Percentiles rank a stretch among this genome's conserved stretches.
Conservation (phyloP, 345 rosid species). For the Acer negundo region DNA sequence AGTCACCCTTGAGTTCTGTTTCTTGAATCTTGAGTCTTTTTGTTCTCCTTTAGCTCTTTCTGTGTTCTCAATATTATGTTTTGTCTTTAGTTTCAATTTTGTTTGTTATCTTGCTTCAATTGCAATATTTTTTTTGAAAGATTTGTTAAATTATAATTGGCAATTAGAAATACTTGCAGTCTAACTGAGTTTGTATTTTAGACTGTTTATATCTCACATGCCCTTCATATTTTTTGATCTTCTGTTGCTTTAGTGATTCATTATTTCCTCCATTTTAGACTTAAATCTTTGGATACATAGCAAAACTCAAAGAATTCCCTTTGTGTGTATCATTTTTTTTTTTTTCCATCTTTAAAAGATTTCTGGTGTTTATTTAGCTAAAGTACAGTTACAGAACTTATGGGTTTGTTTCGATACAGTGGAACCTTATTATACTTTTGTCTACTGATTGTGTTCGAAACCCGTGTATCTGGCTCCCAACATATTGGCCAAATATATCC, state of each 20-base stretch:
- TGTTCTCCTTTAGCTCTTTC: not conserved
- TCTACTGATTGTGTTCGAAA: constrained; percentile 22
- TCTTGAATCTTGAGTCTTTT: not conserved
- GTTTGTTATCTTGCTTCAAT: not conserved
- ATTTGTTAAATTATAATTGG: not conserved
- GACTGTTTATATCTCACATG: not conserved
- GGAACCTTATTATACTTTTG: constrained; percentile 28
- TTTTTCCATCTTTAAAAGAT: not conserved
- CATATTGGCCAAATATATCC: constrained; percentile 40
- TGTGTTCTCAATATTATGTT: not conserved
- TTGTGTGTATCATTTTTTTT: not conserved
- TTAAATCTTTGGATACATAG: not conserved
- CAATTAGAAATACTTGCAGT: not conserved
- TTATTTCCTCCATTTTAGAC: not conserved
- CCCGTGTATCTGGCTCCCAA: constrained; percentile 23
- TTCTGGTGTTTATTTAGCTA: not conserved
- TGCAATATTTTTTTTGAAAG: no score
- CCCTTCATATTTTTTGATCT: not conserved
- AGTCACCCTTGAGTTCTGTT: not conserved
- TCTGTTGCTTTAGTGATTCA: not conserved
- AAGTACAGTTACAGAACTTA: constrained; percentile 19
- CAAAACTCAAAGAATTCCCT: not conserved
- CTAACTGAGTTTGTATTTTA: not conserved
- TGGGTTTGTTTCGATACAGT: constrained; percentile 22
- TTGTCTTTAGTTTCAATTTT: not conserved